phyloP scores from a whole-genome alignment of 495 filamentous ascomycete species.

The Aspergillus diversus region DNA sequence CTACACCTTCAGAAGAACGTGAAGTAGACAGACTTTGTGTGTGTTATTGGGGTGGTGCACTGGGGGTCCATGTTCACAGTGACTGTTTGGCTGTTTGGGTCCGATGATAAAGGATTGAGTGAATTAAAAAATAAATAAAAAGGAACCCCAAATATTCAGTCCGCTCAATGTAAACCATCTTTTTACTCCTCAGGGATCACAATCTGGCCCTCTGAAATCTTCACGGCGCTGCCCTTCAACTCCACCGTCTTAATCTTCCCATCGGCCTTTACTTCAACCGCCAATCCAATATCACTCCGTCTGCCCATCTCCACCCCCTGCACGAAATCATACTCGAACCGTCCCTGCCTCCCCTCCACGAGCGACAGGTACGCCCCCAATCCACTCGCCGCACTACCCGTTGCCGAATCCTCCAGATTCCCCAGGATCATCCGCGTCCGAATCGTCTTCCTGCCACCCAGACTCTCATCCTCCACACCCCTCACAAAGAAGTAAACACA shows the following conservation, averaged over 20 bases:
- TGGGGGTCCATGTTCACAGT: too few species aligned
- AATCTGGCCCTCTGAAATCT: conserved; percentile 58
- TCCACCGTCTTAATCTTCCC: conserved; percentile 52
- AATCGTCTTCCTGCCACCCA: conserved; percentile 28
- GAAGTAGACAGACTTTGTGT: too few species aligned
- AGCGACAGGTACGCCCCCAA: conserved; percentile 61
- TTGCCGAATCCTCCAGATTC: conserved; percentile 66
- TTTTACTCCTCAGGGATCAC: conserved; percentile 17
- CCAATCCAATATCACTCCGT: conserved; percentile 60
- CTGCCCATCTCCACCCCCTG: conserved; percentile 84
- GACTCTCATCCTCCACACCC: conserved; percentile 26
- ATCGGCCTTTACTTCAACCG: conserved; percentile 36
- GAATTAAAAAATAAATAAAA: too few species aligned
- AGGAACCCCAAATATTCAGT: background rate
- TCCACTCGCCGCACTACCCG: conserved; percentile 63
- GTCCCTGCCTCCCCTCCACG: conserved; percentile 33
- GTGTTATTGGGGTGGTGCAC: too few species aligned
- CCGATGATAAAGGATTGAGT: too few species aligned
- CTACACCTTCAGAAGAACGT: too few species aligned
- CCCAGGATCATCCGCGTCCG: conserved; percentile 54
- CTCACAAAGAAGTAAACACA: conserved; percentile 59
- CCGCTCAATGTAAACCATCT: conserved; percentile 1
- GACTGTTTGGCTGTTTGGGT: too few species aligned
- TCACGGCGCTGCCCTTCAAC: conserved; percentile 60
- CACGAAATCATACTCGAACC: conserved; percentile 54